Percentiles rank a stretch among this genome's conserved stretches.
Conservation (phyloP, 305 asterid genomes). For the Fraxinus sp. region DNA sequence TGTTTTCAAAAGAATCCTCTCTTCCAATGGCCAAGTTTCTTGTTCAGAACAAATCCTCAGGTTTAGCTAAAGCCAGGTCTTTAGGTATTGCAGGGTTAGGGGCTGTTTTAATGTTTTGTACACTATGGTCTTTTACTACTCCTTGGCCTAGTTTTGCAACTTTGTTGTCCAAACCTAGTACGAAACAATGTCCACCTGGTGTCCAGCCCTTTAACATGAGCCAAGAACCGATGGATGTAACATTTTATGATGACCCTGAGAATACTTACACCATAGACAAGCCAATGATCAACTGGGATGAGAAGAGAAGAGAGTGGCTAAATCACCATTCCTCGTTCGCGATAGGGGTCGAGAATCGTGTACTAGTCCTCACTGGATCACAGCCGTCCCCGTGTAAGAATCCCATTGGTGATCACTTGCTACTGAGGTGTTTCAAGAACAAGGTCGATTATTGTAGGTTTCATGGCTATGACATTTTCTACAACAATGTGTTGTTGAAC, state of each 20-base stretch:
- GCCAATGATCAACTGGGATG: slow-evolving; percentile 59
- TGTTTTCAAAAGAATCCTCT: neutral
- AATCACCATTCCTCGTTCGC: neutral
- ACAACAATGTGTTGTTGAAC: slow-evolving; percentile 54
- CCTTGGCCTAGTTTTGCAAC: slow-evolving; percentile 37
- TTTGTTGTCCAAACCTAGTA: slow-evolving; percentile 17
- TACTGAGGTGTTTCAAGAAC: slow-evolving; percentile 66
- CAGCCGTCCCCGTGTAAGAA: slow-evolving; percentile 51
- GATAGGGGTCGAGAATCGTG: slow-evolving; percentile 5
- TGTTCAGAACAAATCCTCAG: slow-evolving; percentile 29
- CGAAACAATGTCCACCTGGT: slow-evolving; percentile 18
- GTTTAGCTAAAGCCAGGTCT: slow-evolving; percentile 20
- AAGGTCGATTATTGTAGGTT: slow-evolving; percentile 73
- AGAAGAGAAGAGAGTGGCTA: slow-evolving; percentile 34
- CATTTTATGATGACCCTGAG: slow-evolving; percentile 62
- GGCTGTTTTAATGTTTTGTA: slow-evolving; percentile 30
- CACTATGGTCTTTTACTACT: slow-evolving; percentile 38
- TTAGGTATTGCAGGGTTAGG: slow-evolving; percentile 24
- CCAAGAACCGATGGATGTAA: slow-evolving; percentile 33
- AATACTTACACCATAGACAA: slow-evolving; percentile 46
- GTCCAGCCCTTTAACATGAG: slow-evolving; percentile 21
- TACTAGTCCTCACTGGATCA: slow-evolving; percentile 9
- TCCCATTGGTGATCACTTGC: slow-evolving; percentile 59
- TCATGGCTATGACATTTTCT: slow-evolving; percentile 62
- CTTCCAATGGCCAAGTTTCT: slow-evolving; percentile 42